Conservation (phyloP, 177 flowering plant species). For the Vitis hybrid region DNA sequence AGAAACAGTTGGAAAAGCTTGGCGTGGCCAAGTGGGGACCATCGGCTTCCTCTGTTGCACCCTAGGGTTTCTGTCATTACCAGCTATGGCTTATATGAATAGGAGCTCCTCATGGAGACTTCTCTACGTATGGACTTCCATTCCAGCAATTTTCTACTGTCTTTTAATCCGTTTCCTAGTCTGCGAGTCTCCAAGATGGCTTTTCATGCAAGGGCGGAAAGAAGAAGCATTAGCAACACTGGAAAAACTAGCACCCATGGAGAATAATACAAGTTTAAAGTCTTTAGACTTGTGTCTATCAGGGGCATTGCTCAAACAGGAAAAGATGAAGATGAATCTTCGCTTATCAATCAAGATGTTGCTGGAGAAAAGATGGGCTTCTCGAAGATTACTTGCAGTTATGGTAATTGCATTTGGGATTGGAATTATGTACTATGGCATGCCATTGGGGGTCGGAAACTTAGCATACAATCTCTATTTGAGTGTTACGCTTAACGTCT, state of each 20-base stretch:
- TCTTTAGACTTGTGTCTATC: too few relatives aligned
- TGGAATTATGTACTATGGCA: conserved; percentile 21
- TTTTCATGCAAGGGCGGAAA: conserved; percentile 44
- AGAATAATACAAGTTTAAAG: too few relatives aligned
- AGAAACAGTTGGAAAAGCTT: conserved; percentile 60
- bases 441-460: conserved; percentile 13
- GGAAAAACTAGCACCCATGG: conserved; percentile 22
- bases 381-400: not conserved
- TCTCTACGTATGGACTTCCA: conserved; percentile 58
- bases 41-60: conserved; percentile 56
- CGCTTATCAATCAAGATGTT: not conserved
- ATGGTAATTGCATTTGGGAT: conserved; percentile 14
- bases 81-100: conserved; percentile 47
- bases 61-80: conserved; percentile 67
- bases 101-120: conserved; percentile 51
- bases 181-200: conserved; percentile 83
- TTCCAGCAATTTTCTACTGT: conserved; percentile 49
- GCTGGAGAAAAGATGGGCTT: conserved; percentile 11
- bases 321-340: not conserved
- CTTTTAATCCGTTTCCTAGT: conserved; percentile 34
- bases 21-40: conserved; percentile 62
- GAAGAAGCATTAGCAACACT: conserved; percentile 53
- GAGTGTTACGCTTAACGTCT: conserved; percentile 7
- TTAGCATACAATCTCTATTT: conserved; percentile 10
- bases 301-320: too few relatives aligned